Conservation (phyloP, 495 filamentous ascomycete species). For the Pseudevernia furfuracea region DNA sequence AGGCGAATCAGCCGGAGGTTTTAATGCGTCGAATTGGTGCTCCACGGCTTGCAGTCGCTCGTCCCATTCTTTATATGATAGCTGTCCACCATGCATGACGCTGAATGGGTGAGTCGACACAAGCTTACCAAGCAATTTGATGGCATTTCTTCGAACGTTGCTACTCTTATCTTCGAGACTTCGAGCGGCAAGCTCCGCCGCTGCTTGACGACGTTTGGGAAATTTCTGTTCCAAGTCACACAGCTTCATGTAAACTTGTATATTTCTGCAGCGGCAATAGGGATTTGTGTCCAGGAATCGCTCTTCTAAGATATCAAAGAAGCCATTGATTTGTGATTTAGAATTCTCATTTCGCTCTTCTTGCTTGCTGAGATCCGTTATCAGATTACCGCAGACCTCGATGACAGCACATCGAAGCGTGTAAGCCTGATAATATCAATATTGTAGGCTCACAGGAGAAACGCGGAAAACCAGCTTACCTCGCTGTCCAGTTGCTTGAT, state of each 20-base stretch:
- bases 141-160: conserved; percentile 89
- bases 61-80: conserved; percentile 78
- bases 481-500: conserved; percentile 94
- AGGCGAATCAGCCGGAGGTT: conserved; percentile 69
- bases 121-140: conserved; percentile 80
- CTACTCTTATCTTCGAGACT: conserved; percentile 98
- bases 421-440: conserved; percentile 57
- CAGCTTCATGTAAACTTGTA: conserved; percentile 87
- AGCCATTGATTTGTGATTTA: conserved; percentile 89
- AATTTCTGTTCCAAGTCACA: conserved; percentile 93
- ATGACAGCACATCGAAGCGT: conserved; percentile 88
- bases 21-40: conserved; percentile 68
- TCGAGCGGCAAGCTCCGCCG: conserved; percentile 73
- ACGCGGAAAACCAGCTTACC: conserved; percentile 37
- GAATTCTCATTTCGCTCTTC: conserved; percentile 84
- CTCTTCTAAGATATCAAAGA: conserved; percentile 94
- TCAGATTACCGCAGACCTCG: conserved; percentile 97
- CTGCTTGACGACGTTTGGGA: conserved; percentile 79
- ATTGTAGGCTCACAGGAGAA: background rate
- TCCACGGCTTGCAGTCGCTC: conserved; percentile 71
- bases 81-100: conserved; percentile 80
- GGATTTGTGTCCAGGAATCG: conserved; percentile 95
- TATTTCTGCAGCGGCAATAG: conserved; percentile 84
- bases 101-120: conserved; percentile 91
- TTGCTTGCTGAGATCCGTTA: conserved; percentile 80